A percentile compares a stretch with the other conserved stretches of the same genome.
These are phyloP conservation scores for Coleophoma cylindrospora DNA, from an alignment of 2,329 filamentous ascomycete species.

Conservation along the genomic window DNA sequence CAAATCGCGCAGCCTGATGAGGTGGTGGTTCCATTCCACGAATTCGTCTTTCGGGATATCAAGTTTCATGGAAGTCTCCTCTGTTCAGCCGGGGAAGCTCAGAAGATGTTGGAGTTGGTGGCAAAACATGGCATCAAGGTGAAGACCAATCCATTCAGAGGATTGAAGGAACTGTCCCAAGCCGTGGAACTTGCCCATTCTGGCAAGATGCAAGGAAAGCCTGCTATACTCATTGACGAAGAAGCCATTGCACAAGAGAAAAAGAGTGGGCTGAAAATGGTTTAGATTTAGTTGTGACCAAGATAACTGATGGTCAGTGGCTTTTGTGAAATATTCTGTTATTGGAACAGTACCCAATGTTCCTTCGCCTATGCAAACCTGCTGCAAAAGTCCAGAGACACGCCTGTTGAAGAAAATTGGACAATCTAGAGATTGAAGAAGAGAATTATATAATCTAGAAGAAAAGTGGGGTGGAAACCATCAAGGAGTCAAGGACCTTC, in stretches of 20 bases:
- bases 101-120: slow-evolving; percentile 41
- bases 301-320: background rate
- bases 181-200: slow-evolving; percentile 43
- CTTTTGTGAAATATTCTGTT: no score
- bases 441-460: background rate
- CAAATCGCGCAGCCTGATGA: slow-evolving; percentile 49
- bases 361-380: no score
- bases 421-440: background rate
- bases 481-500: no score
- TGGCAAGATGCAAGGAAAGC: slow-evolving; percentile 51
- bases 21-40: slow-evolving; percentile 32
- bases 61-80: slow-evolving; percentile 39
- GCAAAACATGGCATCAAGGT: slow-evolving; percentile 41
- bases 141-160: slow-evolving; percentile 44
- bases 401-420: no score
- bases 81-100: slow-evolving; percentile 34
- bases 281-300: slow-evolving; percentile 1
- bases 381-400: no score
- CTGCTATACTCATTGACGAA: slow-evolving; percentile 44
- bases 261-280: slow-evolving; percentile 14
- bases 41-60: slow-evolving; percentile 50
- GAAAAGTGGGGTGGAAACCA: no score
- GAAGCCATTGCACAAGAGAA: slow-evolving; percentile 24
- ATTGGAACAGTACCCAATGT: no score
- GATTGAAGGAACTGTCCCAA: slow-evolving; percentile 45